Evolutionary conservation across 2,329 filamentous ascomycete species (phyloP), one percentile per base, ranked within the genome.

Genomic region (Fusarium sp.): DNA sequence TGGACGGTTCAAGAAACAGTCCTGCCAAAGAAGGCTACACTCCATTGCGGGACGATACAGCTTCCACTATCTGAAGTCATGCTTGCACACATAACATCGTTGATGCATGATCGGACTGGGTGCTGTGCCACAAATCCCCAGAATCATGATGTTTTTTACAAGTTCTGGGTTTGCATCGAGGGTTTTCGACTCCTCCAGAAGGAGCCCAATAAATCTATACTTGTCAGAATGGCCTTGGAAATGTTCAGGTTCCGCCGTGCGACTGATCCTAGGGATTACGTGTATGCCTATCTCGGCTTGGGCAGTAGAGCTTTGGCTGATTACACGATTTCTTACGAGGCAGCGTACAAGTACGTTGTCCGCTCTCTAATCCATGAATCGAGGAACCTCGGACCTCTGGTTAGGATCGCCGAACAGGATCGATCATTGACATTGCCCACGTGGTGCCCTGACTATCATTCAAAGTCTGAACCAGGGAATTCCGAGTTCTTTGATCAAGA

Each of bases 1-100:
- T 58, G 58, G 45, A 46, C 45, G 7, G 45, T 58, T 2, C 26
- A 62, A 21, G 40, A 58, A 42, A 40, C 45, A 2, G 14, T 58
- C 6, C 21, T 57, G 2, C 53, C 58, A 1, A 9, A 10, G 17
- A 36, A 46, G 11, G 45, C 53, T 11, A 58, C 14, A 2, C 3
- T 58, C n/a, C 17, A 46, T 17, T 51, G 58, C 3, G 33, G 45
- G 4, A 36, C 33, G 2, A 15, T 11, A 11, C n/a, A 40, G 4
- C 7, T 51, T 5, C 33, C 39, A 9, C 21, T 50, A n/a, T 40
- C 53, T 3, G 15, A 31, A 17, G 17, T 46, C 6, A 15, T 40
- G 5, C 33, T 14, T 10, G 52, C 33, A 11, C 19, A 44, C n/a
- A 9, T 21, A 5, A 36, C 8, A 24, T 39, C 36, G 0, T 1